Evolutionary conservation across 202 grass and related monocot genomes (phyloP).

Genomic region (Dendrocalamus latiflorus): DNA sequence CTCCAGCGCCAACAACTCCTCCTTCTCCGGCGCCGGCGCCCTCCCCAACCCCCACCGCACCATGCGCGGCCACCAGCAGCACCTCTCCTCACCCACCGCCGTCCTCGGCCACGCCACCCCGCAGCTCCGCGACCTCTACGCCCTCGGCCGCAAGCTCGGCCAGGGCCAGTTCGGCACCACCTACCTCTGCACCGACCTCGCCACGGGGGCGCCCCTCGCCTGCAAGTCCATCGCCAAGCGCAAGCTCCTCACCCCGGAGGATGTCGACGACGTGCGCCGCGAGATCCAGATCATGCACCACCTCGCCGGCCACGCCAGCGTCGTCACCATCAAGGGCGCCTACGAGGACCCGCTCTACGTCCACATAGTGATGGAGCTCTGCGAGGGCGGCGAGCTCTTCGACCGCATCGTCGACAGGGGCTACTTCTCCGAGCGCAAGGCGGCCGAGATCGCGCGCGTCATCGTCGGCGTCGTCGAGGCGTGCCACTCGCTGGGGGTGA

Average conservation of each 20-base stretch:
- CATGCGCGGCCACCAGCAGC: conserved; percentile 31
- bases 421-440: conserved; percentile 53
- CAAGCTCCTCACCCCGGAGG: conserved; percentile 75
- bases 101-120: conserved; percentile 41
- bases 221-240: conserved; percentile 88
- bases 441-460: conserved; percentile 45
- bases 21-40: not conserved
- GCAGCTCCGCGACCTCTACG: conserved; percentile 35
- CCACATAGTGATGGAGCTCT: conserved; percentile 98
- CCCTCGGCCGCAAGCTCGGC: conserved; percentile 36
- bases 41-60: no score
- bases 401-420: conserved; percentile 93
- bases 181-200: conserved; percentile 37
- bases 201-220: conserved; percentile 10
- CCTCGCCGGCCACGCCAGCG: conserved; percentile 59
- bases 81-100: conserved; percentile 23
- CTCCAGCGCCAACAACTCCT: not conserved
- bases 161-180: conserved; percentile 58
- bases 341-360: conserved; percentile 60
- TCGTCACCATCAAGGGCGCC: conserved; percentile 50
- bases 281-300: conserved; percentile 99
- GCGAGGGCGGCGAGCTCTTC: conserved; percentile 97
- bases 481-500: conserved; percentile 61
- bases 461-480: conserved; percentile 50
- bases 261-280: conserved; percentile 85